These are phyloP conservation scores for Trichoderma sp. DNA, from an alignment of 2,329 filamentous ascomycete species.

Conservation along the genomic window DNA sequence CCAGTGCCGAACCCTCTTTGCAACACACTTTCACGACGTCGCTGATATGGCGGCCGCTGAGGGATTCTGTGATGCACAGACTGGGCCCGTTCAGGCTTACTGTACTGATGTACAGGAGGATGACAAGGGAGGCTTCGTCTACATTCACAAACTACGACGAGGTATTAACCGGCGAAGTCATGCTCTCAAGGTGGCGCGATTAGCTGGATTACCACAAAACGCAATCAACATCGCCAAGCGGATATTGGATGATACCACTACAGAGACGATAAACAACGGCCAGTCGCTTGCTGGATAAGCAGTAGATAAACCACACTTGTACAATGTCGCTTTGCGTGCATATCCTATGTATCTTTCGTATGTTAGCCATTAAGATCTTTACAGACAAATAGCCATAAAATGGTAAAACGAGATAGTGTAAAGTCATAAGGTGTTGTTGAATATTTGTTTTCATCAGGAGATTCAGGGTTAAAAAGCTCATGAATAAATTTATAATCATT, in stretches of 20 bases:
- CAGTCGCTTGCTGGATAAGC: conserved; percentile 4
- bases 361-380: conserved; percentile 48
- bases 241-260: conserved; percentile 28
- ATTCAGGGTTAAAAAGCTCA: conserved; percentile 73
- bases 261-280: background rate
- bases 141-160: conserved; percentile 78
- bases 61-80: conserved; percentile 45
- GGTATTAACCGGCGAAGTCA: conserved; percentile 88
- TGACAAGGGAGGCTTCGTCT: conserved; percentile 72
- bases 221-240: conserved; percentile 69
- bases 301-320: background rate
- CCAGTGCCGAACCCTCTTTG: conserved; percentile 80
- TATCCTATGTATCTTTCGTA: conserved; percentile 25
- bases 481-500: conserved; percentile 62
- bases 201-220: conserved; percentile 78
- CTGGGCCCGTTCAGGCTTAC: conserved; percentile 67
- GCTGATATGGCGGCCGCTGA: conserved; percentile 72
- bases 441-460: conserved; percentile 61
- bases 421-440: conserved; percentile 60
- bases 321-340: background rate
- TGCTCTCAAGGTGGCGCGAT: conserved; percentile 87
- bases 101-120: conserved; percentile 90
- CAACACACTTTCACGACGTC: conserved; percentile 89
- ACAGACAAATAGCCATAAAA: conserved; percentile 32
- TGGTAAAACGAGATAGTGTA: conserved; percentile 30